These are phyloP conservation scores for Leccinum fuscescens DNA, from an alignment of 1,284 basidiomycete genomes.

Conservation along the genomic window DNA sequence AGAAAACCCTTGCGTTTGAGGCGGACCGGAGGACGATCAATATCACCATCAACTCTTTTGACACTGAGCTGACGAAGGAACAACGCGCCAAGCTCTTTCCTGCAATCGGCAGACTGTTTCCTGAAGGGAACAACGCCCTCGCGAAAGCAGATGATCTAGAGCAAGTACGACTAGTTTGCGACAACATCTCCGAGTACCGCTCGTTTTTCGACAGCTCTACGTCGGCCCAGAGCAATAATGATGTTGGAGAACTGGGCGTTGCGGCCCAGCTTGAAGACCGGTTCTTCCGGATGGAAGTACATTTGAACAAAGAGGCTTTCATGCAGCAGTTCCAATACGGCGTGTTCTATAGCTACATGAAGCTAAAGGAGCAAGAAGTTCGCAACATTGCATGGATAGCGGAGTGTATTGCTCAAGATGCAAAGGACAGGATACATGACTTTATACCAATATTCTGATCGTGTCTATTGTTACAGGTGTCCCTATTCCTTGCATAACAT, in stretches of 20 bases:
- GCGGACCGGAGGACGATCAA: constrained; percentile 96
- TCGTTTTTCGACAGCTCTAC: constrained; percentile 78
- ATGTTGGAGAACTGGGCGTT: constrained; percentile 50
- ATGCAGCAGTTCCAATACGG: constrained; percentile 94
- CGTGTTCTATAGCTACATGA: constrained; percentile 92
- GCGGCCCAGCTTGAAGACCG: constrained; percentile 85
- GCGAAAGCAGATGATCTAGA: constrained; percentile 96
- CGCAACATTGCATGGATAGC: constrained; percentile 97
- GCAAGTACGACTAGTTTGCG: constrained; percentile 86
- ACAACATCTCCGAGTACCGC: constrained; percentile 87
- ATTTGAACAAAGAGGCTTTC: constrained; percentile 91
- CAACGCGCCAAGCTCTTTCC: constrained; percentile 96
- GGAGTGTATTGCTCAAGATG: constrained; percentile 95
- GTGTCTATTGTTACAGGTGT: background rate
- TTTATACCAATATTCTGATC: constrained; percentile 82
- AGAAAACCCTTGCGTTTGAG: constrained; percentile 89
- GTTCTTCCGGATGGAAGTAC: constrained; percentile 94
- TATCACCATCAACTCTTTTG: constrained; percentile 99
- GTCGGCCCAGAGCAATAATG: constrained; percentile 37
- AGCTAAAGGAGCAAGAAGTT: constrained; percentile 99
- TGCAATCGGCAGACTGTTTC: constrained; percentile 89
- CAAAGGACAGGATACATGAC: constrained; percentile 89
- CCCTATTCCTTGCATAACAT: constrained; percentile 13
- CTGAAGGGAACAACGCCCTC: constrained; percentile 92
- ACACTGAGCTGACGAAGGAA: constrained; percentile 93